phyloP scores from a whole-genome alignment of 1,139 yeast genomes.

The Lodderomyces theae region DNA sequence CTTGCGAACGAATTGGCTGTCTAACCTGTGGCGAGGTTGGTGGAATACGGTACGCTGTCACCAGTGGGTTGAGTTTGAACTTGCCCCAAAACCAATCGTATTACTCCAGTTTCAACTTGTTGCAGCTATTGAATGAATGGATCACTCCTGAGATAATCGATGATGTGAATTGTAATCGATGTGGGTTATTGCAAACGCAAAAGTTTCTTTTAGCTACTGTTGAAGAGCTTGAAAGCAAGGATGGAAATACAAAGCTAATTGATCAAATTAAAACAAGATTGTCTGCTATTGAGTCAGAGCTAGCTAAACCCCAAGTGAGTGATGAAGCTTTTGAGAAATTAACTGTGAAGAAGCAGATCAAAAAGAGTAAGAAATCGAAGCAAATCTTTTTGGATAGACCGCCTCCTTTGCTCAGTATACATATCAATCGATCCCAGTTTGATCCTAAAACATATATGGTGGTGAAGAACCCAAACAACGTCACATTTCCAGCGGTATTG shows the following conservation, averaged over 20 bases:
- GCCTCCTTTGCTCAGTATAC: constrained; percentile 78
- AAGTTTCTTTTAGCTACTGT: constrained; percentile 41
- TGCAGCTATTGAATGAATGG: constrained; percentile 68
- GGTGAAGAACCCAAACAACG: constrained; percentile 78
- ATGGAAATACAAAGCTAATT: constrained; percentile 37
- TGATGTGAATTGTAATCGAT: constrained; percentile 90
- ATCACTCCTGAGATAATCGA: constrained; percentile 79
- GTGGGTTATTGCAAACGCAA: constrained; percentile 67
- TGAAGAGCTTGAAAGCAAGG: constrained; percentile 29
- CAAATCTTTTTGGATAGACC: constrained; percentile 80
- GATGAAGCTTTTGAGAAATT: constrained; percentile 75
- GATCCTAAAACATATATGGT: constrained; percentile 83
- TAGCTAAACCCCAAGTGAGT: constrained; percentile 64
- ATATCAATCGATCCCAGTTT: constrained; percentile 88
- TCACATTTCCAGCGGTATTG: constrained; percentile 67
- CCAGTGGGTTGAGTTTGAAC: constrained; percentile 77
- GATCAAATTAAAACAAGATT: constrained; percentile 52
- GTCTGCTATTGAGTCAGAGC: constrained; percentile 53
- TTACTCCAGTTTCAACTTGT: constrained; percentile 46
- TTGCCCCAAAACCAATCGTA: constrained; percentile 41
- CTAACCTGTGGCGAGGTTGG: constrained; percentile 89
- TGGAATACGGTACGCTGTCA: constrained; percentile 79
- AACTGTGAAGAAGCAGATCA: constrained; percentile 72
- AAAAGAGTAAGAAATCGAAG: constrained; percentile 76
- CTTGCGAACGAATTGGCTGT: constrained; percentile 87